Percentiles rank a stretch among this genome's conserved stretches.
Evolutionary conservation across 352 stramenopile species (phyloP).

Genomic region (Blastocystis sp.): DNA sequence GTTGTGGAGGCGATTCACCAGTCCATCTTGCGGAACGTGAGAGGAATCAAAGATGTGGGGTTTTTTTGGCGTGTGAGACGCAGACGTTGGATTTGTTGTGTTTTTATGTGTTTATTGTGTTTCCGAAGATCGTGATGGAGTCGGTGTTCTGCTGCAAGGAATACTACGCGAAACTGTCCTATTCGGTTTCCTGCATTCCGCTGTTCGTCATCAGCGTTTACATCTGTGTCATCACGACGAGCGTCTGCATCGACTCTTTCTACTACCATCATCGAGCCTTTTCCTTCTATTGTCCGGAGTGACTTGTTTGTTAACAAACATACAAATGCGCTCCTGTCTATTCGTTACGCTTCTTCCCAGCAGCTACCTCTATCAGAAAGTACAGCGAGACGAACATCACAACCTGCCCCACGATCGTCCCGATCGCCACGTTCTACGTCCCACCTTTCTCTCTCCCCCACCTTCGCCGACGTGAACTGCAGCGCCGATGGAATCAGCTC

Average conservation of each 20-base stretch:
- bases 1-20: slow-evolving; percentile 13
- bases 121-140: slow-evolving; percentile 26
- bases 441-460: neutral
- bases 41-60: slow-evolving; percentile 33
- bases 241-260: slow-evolving; percentile 26
- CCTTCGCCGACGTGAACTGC: neutral
- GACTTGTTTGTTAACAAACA: neutral
- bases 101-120: slow-evolving; percentile 36
- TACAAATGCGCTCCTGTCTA: slow-evolving; percentile 35
- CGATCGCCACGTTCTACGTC: slow-evolving; percentile 13
- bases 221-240: slow-evolving; percentile 30
- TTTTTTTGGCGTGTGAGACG: neutral
- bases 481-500: slow-evolving; percentile 40
- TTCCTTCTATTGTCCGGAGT: slow-evolving; percentile 17
- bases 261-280: slow-evolving; percentile 31
- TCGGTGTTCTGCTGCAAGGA: slow-evolving; percentile 13
- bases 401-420: slow-evolving; percentile 18
- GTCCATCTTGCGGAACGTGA: slow-evolving; percentile 19
- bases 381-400: slow-evolving; percentile 46
- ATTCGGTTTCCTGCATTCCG: slow-evolving; percentile 43
- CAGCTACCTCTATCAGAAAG: slow-evolving; percentile 23
- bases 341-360: neutral
- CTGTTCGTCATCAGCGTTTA: slow-evolving; percentile 39
- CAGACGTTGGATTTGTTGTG: slow-evolving; percentile 24
- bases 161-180: slow-evolving; percentile 4